Conservation (phyloP, 1,284 basidiomycete genomes). For the Sparassis latifolia region DNA sequence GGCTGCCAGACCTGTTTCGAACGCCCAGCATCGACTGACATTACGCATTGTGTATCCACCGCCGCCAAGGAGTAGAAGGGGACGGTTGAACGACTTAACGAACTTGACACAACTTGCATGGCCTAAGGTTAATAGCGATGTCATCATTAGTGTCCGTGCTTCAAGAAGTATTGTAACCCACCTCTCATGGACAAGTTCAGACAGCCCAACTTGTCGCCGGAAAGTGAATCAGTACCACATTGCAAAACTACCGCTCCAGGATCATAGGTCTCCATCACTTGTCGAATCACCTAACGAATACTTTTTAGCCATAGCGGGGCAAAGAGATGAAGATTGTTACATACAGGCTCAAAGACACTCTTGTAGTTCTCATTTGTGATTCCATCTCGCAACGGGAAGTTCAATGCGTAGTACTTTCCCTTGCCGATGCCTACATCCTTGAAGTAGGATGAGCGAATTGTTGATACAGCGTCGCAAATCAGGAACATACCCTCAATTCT, state of each 20-base stretch:
- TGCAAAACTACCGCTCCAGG: conserved; percentile 96
- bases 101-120: conserved; percentile 98
- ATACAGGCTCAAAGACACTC: conserved; percentile 90
- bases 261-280: conserved; percentile 95
- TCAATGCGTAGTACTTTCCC: conserved; percentile 90
- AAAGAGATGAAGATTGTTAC: conserved; percentile 16
- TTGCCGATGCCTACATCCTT: conserved; percentile 91
- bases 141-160: not conserved
- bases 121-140: conserved; percentile 35
- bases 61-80: conserved; percentile 89
- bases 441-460: conserved; percentile 1
- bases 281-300: conserved; percentile 73
- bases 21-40: conserved; percentile 96
- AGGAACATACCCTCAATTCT: conserved; percentile 73
- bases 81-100: conserved; percentile 94
- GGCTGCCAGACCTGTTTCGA: conserved; percentile 94
- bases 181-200: conserved; percentile 98
- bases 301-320: not conserved
- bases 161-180: conserved; percentile 16
- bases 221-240: conserved; percentile 97
- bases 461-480: not conserved
- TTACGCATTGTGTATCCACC: conserved; percentile 99
- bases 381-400: conserved; percentile 94
- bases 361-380: conserved; percentile 96
- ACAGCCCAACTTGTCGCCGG: conserved; percentile 94